A percentile compares a stretch with the other conserved stretches of the same genome.
These are phyloP conservation scores for Dacryopinax spathularia DNA, from an alignment of 768 basidiomycete species.

Conservation along the genomic window DNA sequence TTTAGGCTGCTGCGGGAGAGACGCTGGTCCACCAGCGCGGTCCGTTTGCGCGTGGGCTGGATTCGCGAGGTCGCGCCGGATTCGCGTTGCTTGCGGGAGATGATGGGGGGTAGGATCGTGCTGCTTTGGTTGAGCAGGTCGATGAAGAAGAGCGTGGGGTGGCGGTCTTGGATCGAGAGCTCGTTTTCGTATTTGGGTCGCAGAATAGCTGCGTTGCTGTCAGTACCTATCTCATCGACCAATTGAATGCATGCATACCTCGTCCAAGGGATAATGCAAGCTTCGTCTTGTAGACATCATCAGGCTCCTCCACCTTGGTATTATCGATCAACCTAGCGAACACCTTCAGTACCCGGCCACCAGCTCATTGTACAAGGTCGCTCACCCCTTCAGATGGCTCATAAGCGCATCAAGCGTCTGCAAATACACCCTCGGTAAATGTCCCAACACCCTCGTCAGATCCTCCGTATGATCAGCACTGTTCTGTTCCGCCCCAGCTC, in stretches of 20 bases:
- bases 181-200: slow-evolving; percentile 72
- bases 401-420: slow-evolving; percentile 66
- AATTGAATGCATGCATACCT: slow-evolving; percentile 36
- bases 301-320: slow-evolving; percentile 51
- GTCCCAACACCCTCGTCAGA: slow-evolving; percentile 46
- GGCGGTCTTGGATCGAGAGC: slow-evolving; percentile 80
- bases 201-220: slow-evolving; percentile 43
- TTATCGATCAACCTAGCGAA: slow-evolving; percentile 49
- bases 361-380: slow-evolving; percentile 11
- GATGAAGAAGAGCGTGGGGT: slow-evolving; percentile 68
- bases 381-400: slow-evolving; percentile 59
- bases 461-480: slow-evolving; percentile 39
- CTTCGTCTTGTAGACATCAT: slow-evolving; percentile 75
- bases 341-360: background rate
- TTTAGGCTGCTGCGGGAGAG: slow-evolving; percentile 66
- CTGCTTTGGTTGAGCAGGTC: slow-evolving; percentile 69
- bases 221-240: slow-evolving; percentile 2
- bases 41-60: slow-evolving; percentile 70
- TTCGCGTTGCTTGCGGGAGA: slow-evolving; percentile 74
- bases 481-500: slow-evolving; percentile 42
- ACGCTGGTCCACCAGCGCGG: slow-evolving; percentile 77
- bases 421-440: slow-evolving; percentile 63
- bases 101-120: slow-evolving; percentile 61
- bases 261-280: slow-evolving; percentile 76
- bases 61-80: slow-evolving; percentile 58